Conservation (phyloP, 768 basidiomycete genomes). For the Suillus ampliporus region DNA sequence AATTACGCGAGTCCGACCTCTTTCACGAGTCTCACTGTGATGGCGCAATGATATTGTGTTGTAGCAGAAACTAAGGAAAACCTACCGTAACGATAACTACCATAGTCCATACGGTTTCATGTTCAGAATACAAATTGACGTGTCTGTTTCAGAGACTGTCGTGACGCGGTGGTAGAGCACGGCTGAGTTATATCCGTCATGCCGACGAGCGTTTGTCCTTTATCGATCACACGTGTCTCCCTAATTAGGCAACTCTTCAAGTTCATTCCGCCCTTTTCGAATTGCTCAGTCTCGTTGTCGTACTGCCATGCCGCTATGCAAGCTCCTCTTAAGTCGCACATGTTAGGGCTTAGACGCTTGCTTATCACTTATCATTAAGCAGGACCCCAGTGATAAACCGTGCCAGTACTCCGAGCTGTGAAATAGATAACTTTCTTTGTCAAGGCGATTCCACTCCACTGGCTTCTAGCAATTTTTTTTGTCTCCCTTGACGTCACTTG, state of each 20-base stretch:
- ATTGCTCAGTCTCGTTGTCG: too few relatives aligned
- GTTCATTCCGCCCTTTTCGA: slow-evolving; percentile 6
- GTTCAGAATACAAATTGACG: neutral
- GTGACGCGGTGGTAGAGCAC: slow-evolving; percentile 5
- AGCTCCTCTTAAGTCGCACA: neutral
- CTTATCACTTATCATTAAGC: neutral
- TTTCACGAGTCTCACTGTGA: neutral
- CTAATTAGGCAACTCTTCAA: slow-evolving; percentile 19
- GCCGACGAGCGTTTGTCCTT: neutral
- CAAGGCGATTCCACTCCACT: slow-evolving; percentile 14
- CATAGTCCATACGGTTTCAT: neutral
- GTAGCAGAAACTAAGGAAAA: neutral
- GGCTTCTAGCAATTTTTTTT: slow-evolving; percentile 7
- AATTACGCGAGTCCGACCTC: neutral
- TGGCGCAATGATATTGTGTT: neutral
- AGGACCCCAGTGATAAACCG: slow-evolving; percentile 1
- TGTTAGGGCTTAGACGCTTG: neutral
- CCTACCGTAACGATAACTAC: slow-evolving; percentile 1
- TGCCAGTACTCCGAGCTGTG: too few relatives aligned
- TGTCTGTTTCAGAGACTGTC: slow-evolving; percentile 5
- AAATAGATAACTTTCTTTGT: slow-evolving; percentile 11
- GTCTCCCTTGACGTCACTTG: slow-evolving; percentile 38
- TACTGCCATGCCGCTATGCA: neutral
- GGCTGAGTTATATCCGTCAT: neutral
- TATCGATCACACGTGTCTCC: neutral